Conservation (phyloP, 169 alveolate species). For the Cryptosporidium ryanae region DNA sequence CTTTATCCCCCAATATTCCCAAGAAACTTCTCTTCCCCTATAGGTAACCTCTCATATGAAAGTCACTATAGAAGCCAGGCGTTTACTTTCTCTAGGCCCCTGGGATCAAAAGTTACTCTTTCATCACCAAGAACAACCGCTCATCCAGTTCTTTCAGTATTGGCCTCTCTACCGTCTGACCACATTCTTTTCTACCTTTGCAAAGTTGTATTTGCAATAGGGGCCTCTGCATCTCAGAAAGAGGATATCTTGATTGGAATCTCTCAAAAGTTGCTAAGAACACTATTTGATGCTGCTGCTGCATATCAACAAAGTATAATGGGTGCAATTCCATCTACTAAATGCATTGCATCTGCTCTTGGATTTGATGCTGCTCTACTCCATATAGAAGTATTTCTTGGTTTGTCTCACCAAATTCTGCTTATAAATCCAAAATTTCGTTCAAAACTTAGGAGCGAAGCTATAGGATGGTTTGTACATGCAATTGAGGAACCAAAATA, state of each 20-base stretch:
- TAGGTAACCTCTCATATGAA: constrained; percentile 6
- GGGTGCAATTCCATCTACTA: constrained; percentile 32
- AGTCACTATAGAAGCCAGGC: background rate
- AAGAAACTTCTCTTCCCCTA: constrained; percentile 6
- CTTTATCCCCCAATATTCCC: constrained; percentile 81
- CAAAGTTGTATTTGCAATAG: constrained; percentile 29
- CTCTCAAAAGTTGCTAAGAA: constrained; percentile 45
- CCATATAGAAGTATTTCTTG: constrained; percentile 63
- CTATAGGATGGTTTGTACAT: constrained; percentile 65
- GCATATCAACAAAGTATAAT: constrained; percentile 74
- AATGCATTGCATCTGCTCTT: constrained; percentile 59
- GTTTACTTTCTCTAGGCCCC: constrained; percentile 7
- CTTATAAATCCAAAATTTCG: constrained; percentile 24
- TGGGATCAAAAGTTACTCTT: constrained; percentile 19
- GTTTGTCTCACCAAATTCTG: constrained; percentile 39
- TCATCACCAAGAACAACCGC: constrained; percentile 17
- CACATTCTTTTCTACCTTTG: constrained; percentile 45
- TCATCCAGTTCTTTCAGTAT: constrained; percentile 52
- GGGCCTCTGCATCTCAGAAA: constrained; percentile 46
- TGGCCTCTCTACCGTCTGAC: constrained; percentile 52
- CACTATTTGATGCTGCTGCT: constrained; percentile 69
- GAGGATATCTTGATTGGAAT: constrained; percentile 70
- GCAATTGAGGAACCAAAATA: constrained; percentile 69
- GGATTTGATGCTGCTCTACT: constrained; percentile 69
- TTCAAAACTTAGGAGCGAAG: constrained; percentile 60